phyloP scores from a whole-genome alignment of 2,329 filamentous ascomycete species.

The Aspergillus sp. region DNA sequence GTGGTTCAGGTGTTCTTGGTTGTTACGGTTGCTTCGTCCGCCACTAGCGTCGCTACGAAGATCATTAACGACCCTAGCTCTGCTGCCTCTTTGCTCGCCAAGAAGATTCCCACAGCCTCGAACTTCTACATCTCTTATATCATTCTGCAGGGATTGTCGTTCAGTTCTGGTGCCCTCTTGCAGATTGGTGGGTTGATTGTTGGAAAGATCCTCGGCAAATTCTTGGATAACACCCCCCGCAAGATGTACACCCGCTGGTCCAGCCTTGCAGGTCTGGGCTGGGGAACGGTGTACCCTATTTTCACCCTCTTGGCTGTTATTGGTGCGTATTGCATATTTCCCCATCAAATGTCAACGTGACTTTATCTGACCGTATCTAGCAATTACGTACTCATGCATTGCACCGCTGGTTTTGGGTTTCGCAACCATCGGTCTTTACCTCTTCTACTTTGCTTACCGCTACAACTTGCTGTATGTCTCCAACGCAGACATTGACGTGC shows the following conservation, averaged over 20 bases:
- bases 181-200: constrained; percentile 73
- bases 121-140: constrained; percentile 98
- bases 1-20: constrained; percentile 91
- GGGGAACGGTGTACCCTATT: constrained; percentile 79
- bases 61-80: constrained; percentile 63
- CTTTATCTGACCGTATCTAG: constrained; percentile 40
- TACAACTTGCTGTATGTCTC: constrained; percentile 90
- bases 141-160: constrained; percentile 81
- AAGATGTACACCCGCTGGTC: constrained; percentile 79
- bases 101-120: constrained; percentile 75
- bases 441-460: constrained; percentile 84
- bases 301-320: constrained; percentile 81
- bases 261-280: constrained; percentile 69
- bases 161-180: constrained; percentile 72
- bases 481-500: constrained; percentile 78
- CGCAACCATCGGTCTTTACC: constrained; percentile 71
- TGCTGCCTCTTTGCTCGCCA: constrained; percentile 65
- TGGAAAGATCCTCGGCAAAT: constrained; percentile 70
- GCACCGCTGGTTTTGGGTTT: constrained; percentile 83
- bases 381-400: constrained; percentile 82
- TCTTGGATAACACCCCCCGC: constrained; percentile 75
- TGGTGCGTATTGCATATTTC: constrained; percentile 51
- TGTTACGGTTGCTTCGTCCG: constrained; percentile 77
- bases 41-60: constrained; percentile 64
- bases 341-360: neutral